Evolutionary conservation across 2,329 filamentous ascomycete genomes (phyloP).

Genomic region (Fusarium keratoplasticum): DNA sequence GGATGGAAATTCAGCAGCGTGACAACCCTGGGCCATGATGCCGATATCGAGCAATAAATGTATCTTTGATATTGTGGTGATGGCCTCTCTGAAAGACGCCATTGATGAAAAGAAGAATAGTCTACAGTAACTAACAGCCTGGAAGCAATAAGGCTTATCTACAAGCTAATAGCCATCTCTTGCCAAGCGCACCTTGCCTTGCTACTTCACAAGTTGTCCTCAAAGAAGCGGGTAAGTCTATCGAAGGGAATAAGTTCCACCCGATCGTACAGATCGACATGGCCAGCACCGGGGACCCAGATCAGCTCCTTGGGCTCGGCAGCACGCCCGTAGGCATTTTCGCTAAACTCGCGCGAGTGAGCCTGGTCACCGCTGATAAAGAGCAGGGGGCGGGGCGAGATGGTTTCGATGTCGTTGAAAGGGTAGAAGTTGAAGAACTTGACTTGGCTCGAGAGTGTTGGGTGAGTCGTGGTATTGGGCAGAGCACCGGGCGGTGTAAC

Average conservation of each 20-base stretch:
- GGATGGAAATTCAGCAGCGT: neutral
- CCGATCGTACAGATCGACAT: conserved; percentile 53
- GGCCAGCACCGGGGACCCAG: conserved; percentile 48
- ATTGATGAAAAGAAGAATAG: neutral
- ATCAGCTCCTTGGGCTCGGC: conserved; percentile 52
- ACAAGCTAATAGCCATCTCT: neutral
- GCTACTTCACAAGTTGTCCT: neutral
- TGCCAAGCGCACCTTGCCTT: neutral
- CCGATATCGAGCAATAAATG: neutral
- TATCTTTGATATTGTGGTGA: neutral
- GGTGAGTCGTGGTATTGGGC: conserved; percentile 46
- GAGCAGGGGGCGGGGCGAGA: conserved; percentile 46
- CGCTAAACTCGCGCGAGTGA: conserved; percentile 46
- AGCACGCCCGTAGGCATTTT: conserved; percentile 40
- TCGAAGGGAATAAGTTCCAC: conserved; percentile 50
- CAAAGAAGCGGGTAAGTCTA: conserved; percentile 16
- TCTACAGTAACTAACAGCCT: neutral
- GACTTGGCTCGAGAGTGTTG: conserved; percentile 41
- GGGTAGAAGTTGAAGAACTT: conserved; percentile 49
- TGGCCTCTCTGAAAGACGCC: neutral
- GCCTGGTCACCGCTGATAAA: conserved; percentile 43
- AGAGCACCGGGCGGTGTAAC: conserved; percentile 1
- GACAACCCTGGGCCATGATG: neutral
- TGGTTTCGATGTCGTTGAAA: conserved; percentile 45
- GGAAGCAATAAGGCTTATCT: neutral